Base-by-base conservation (phyloP, 345 rosid genomes). In the Eucalyptus rudis region DNA sequence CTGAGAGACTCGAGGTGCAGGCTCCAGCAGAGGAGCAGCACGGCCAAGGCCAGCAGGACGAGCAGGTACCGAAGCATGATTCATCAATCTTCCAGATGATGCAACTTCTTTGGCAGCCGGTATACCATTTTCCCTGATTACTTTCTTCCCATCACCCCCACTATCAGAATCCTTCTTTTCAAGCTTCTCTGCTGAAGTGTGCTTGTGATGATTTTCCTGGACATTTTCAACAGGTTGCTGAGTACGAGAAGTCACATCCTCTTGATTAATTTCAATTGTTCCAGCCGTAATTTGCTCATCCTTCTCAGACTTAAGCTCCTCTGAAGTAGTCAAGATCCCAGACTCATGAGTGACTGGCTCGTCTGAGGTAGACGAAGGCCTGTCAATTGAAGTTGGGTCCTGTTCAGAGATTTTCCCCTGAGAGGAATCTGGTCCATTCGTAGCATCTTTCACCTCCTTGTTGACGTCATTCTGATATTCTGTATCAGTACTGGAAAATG, bases 1-100 rank as follows among this genome's bases (percentile, higher is more conserved):
- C 91, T 93, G 97, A 90, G 92, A 93, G 71, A 90, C 94, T 88
- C 99, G 94, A 89, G 95, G 93, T 86, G 96, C 95, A 89, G 99
- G 98, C 87, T 96, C 96, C 92, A 95, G 91, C 68, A 96, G 93
- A 4, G 98, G 97, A 62, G 97, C 97, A 90, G 94, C 98, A 59
- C 96, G 95, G 44, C 99, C 99, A 87, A 98, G 99, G 81, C 99
- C 99, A 89, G 96, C 98, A 66, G 99, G 99, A 87, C 94, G 96
- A 92, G 94, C 92, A 90, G 95, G 90, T 33, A 90, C 90, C 3
- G 51, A 81, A 88, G 92, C 91, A 62, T 83, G 76, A 49, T 87
- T 87, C 89, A 64, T 64, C 43, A 15, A 52, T 22, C 40, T 62
- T 86, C 66, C 87, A 31, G 87, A 86, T 20, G 62, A 86, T 52